Evolutionary conservation across 257 asterid species (phyloP).

Genomic region (Handroanthus guayacan): DNA sequence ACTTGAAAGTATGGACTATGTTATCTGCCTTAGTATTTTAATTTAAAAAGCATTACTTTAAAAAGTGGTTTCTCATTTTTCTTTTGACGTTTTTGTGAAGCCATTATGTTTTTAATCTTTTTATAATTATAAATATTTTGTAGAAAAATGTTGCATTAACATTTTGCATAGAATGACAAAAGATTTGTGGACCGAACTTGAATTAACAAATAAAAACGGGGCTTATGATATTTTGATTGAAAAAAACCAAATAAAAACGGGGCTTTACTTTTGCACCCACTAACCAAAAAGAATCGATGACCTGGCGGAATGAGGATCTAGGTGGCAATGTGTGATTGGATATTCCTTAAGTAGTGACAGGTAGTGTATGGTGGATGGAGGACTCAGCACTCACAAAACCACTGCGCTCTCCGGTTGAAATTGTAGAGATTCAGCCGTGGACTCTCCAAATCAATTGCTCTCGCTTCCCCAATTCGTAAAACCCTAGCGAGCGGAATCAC

Average conservation of each 20-base stretch:
- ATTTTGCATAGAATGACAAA: too few relatives aligned
- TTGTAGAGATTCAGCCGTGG: slow-evolving; percentile 37
- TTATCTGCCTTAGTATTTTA: too few relatives aligned
- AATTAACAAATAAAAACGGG: not conserved
- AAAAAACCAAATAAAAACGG: not conserved
- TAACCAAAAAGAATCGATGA: slow-evolving; percentile 35
- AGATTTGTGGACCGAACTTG: too few relatives aligned
- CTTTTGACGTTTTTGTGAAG: too few relatives aligned
- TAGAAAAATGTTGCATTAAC: too few relatives aligned
- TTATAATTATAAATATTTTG: too few relatives aligned
- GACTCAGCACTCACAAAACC: slow-evolving; percentile 44
- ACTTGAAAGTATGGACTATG: too few relatives aligned
- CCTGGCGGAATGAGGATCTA: slow-evolving; percentile 24
- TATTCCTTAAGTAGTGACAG: slow-evolving; percentile 41
- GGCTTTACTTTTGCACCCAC: not conserved
- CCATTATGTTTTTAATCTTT: too few relatives aligned
- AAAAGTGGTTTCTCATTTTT: too few relatives aligned
- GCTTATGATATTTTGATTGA: too few relatives aligned
- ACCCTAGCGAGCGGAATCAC: slow-evolving; percentile 37
- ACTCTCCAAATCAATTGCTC: slow-evolving; percentile 26
- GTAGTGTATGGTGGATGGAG: slow-evolving; percentile 36
- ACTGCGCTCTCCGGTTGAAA: slow-evolving; percentile 41
- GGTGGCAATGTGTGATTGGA: slow-evolving; percentile 31
- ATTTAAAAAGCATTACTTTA: too few relatives aligned
- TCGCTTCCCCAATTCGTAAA: slow-evolving; percentile 15